Evolutionary conservation across 306 rosid genomes (phyloP).

Genomic region (Pachyrhizus erosus): DNA sequence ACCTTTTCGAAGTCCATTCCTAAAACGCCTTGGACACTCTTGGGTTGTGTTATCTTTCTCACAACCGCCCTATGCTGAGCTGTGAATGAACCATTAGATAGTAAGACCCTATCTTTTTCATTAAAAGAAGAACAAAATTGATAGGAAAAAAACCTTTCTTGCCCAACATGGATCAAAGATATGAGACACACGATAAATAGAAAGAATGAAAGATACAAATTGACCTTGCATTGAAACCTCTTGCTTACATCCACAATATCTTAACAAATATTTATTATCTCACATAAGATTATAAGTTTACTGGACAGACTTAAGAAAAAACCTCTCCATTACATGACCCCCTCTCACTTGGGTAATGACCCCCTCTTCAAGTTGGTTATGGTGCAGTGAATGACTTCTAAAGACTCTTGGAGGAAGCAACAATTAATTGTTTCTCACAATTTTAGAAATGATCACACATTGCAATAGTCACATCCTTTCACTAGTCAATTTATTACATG

Average conservation of each 20-base stretch:
- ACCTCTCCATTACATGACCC: not conserved
- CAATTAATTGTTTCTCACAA: not conserved
- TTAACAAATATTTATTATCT: not conserved
- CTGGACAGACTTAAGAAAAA: not conserved
- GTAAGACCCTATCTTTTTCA: not conserved
- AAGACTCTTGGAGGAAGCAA: not conserved
- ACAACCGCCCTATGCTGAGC: conserved; percentile 77
- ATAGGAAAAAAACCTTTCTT: not conserved
- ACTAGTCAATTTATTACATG: too few relatives aligned
- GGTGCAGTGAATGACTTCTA: not conserved
- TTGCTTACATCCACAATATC: not conserved
- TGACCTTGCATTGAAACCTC: too few relatives aligned
- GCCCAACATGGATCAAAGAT: not conserved
- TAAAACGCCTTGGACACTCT: conserved; percentile 60
- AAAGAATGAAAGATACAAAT: not conserved
- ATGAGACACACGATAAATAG: not conserved
- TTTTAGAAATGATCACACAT: too few relatives aligned
- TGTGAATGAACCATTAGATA: conserved; percentile 47
- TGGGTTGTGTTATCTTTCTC: conserved; percentile 57
- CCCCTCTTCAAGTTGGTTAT: not conserved
- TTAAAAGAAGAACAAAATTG: not conserved
- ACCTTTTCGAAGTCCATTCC: conserved; percentile 73
- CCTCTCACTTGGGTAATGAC: not conserved
- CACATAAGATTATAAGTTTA: not conserved
- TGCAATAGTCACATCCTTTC: too few relatives aligned